phyloP scores from a whole-genome alignment of 1,284 basidiomycete genomes.

The Rhodotorula sp. region DNA sequence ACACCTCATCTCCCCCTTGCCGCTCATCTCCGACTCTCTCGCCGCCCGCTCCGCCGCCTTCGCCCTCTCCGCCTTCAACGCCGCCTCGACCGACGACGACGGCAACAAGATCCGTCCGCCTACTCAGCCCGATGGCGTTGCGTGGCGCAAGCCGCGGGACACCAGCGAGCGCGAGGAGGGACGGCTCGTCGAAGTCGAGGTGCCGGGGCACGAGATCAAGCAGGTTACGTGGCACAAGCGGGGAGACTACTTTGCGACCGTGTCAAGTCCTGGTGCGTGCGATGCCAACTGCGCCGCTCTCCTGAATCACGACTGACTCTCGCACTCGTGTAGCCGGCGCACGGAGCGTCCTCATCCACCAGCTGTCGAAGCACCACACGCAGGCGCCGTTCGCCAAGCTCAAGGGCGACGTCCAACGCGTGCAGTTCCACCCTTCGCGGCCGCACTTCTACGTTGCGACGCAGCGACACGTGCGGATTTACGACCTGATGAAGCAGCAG shows the following conservation, averaged over 20 bases:
- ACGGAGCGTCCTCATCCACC: constrained; percentile 87
- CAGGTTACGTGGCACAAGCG: constrained; percentile 90
- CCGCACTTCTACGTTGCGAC: constrained; percentile 99
- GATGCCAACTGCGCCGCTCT: neutral
- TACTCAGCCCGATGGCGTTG: constrained; percentile 49
- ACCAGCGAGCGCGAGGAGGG: constrained; percentile 53
- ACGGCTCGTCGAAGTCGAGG: constrained; percentile 54
- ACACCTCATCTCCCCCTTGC: constrained; percentile 74
- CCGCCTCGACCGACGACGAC: constrained; percentile 37
- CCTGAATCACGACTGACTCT: neutral
- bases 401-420: constrained; percentile 83
- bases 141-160: constrained; percentile 53
- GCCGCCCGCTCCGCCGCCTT: constrained; percentile 41
- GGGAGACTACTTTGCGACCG: constrained; percentile 94
- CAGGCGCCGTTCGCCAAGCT: constrained; percentile 97
- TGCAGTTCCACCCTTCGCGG: constrained; percentile 90
- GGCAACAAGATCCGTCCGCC: constrained; percentile 30
- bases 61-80: constrained; percentile 44
- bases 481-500: constrained; percentile 91
- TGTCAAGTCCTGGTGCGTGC: constrained; percentile 54
- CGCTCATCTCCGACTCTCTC: constrained; percentile 55
- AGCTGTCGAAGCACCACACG: constrained; percentile 85
- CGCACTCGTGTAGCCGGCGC: constrained; percentile 61
- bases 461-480: constrained; percentile 91
- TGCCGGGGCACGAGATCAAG: constrained; percentile 68